phyloP scores from a whole-genome alignment of 352 stramenopile genomes.

The Salisapilia sapeloensis region DNA sequence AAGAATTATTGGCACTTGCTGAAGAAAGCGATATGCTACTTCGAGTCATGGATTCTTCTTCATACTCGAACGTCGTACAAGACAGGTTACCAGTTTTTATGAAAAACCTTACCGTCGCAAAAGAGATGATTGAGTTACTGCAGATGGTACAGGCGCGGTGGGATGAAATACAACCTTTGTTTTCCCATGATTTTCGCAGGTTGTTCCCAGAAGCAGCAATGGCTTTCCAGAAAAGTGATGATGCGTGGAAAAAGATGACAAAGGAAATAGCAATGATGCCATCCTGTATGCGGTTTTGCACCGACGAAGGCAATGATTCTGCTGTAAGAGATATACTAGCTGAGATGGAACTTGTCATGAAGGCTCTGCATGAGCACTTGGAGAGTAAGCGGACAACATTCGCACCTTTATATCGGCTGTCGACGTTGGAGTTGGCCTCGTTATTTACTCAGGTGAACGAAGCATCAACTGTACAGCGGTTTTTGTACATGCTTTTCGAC shows the following conservation, averaged over 20 bases:
- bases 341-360: conserved; percentile 30
- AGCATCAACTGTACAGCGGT: conserved; percentile 24
- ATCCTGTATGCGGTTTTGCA: conserved; percentile 32
- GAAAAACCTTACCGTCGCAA: conserved; percentile 20
- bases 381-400: conserved; percentile 46
- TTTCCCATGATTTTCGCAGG: conserved; percentile 41
- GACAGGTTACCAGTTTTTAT: conserved; percentile 23
- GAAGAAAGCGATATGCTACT: conserved; percentile 63
- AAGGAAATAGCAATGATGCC: conserved; percentile 21
- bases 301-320: conserved; percentile 24
- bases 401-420: conserved; percentile 42
- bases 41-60: conserved; percentile 51
- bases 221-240: conserved; percentile 28
- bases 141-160: conserved; percentile 43
- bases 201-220: conserved; percentile 41
- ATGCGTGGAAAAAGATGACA: conserved; percentile 28
- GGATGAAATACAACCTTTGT: conserved; percentile 39
- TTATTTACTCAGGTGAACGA: conserved; percentile 29
- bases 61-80: conserved; percentile 40
- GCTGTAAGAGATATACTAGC: conserved; percentile 16
- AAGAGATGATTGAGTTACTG: conserved; percentile 32
- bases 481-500: conserved; percentile 48
- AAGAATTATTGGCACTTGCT: conserved; percentile 28
- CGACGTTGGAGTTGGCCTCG: conserved; percentile 31
- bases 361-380: conserved; percentile 31